Conservation (phyloP, 768 basidiomycete species). For the Tulasnella sp. region DNA sequence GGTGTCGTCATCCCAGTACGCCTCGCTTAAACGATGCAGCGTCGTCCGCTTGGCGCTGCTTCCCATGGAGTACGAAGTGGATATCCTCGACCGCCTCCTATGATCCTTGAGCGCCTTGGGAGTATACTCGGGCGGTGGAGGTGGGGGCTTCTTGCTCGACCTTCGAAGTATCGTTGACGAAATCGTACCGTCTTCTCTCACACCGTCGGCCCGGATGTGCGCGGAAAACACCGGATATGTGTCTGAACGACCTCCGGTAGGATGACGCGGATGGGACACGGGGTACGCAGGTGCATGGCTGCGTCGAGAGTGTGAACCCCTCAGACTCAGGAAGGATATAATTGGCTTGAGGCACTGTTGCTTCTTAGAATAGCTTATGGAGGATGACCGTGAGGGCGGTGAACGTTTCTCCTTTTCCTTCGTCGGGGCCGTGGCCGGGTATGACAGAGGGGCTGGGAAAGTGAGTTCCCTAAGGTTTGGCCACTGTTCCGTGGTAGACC, state of each 20-base stretch:
- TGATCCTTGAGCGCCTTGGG: constrained; percentile 25
- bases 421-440: constrained; percentile 39
- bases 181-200: constrained; percentile 6
- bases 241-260: neutral
- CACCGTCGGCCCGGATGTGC: constrained; percentile 15
- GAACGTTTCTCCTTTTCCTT: neutral
- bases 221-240: constrained; percentile 18
- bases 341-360: constrained; percentile 14
- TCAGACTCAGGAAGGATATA: neutral
- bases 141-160: constrained; percentile 1
- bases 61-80: neutral
- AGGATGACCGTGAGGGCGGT: neutral
- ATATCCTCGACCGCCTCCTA: constrained; percentile 25
- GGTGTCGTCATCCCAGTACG: neutral
- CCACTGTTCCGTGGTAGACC: neutral
- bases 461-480: constrained; percentile 55
- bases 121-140: constrained; percentile 18
- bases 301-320: neutral
- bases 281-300: constrained; percentile 9
- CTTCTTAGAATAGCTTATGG: constrained; percentile 10
- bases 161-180: neutral
- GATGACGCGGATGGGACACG: constrained; percentile 17
- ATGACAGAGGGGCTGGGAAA: constrained; percentile 76
- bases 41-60: neutral
- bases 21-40: neutral